phyloP scores from a whole-genome alignment of 768 basidiomycete genomes.

The Rhizopogon vesiculosus region DNA sequence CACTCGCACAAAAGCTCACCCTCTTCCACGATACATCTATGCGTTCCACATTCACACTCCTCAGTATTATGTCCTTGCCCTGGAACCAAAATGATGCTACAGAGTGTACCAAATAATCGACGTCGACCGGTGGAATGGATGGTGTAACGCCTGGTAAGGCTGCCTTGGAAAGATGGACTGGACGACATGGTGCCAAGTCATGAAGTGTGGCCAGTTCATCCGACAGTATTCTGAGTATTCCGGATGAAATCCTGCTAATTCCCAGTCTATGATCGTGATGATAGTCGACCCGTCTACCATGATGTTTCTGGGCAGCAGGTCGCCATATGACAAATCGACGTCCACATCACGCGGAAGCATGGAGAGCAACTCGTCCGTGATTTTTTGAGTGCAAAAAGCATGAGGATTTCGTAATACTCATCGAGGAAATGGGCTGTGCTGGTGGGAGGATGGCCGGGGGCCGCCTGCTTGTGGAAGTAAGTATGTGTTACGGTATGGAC shows the following conservation, averaged over 20 bases:
- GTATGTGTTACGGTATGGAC: conserved; percentile 17
- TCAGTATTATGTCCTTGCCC: no score
- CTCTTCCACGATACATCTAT: no score
- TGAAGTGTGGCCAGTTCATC: conserved; percentile 18
- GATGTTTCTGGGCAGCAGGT: conserved; percentile 39
- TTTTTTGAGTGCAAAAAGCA: background rate
- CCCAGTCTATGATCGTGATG: conserved; percentile 34
- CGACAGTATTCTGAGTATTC: conserved; percentile 18
- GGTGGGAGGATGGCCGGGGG: conserved; percentile 9
- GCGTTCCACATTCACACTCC: no score
- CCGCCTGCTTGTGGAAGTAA: conserved; percentile 11
- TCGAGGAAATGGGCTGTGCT: conserved; percentile 16
- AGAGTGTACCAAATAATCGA: background rate
- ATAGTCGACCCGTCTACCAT: conserved; percentile 28
- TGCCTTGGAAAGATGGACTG: no score
- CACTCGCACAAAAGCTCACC: no score
- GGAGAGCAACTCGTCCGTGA: background rate
- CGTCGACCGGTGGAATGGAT: no score
- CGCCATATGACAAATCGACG: conserved; percentile 34
- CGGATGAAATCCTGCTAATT: conserved; percentile 38
- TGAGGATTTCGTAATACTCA: conserved; percentile 10
- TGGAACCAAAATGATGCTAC: background rate
- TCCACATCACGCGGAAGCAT: background rate
- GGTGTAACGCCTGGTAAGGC: no score
- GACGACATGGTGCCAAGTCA: conserved; percentile 3